phyloP scores from a whole-genome alignment of 164 flowering plant species.

The Liriodendron chinense region DNA sequence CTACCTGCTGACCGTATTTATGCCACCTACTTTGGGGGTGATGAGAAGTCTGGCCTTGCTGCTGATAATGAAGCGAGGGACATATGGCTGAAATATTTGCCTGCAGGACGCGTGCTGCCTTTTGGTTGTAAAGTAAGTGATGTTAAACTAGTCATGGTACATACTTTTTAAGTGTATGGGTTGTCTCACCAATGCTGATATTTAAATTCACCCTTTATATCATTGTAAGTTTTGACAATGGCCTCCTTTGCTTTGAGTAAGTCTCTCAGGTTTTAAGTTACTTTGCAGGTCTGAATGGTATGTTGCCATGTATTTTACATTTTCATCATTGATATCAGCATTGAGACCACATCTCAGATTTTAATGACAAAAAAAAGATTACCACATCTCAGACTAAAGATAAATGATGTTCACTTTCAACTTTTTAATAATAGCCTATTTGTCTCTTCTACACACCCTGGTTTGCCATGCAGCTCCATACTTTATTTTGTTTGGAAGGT shows the following conservation, averaged over 20 bases:
- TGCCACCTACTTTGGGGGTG: conserved; percentile 99
- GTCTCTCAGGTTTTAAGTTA: neutral
- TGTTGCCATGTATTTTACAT: too few relatives aligned
- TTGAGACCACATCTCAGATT: too few relatives aligned
- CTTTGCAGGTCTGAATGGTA: too few relatives aligned
- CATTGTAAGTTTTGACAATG: neutral
- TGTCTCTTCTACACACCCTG: too few relatives aligned
- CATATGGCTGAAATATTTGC: conserved; percentile 76
- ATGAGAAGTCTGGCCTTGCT: conserved; percentile 79
- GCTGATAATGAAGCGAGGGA: conserved; percentile 87
- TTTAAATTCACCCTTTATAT: neutral
- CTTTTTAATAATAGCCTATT: too few relatives aligned
- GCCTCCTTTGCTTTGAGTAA: neutral
- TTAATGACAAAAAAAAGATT: too few relatives aligned
- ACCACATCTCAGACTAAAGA: too few relatives aligned
- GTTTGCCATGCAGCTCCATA: too few relatives aligned
- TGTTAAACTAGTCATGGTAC: neutral
- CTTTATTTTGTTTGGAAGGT: too few relatives aligned
- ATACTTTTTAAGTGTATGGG: neutral
- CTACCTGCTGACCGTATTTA: conserved; percentile 76
- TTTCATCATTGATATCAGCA: too few relatives aligned
- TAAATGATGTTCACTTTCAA: too few relatives aligned
- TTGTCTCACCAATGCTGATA: neutral
- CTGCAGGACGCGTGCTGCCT: conserved; percentile 79
- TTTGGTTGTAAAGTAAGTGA: conserved; percentile 83